Percentiles rank a stretch among this genome's conserved stretches.
Conservation (phyloP, 2,329 filamentous ascomycete genomes). For the Truncatella angustata region DNA sequence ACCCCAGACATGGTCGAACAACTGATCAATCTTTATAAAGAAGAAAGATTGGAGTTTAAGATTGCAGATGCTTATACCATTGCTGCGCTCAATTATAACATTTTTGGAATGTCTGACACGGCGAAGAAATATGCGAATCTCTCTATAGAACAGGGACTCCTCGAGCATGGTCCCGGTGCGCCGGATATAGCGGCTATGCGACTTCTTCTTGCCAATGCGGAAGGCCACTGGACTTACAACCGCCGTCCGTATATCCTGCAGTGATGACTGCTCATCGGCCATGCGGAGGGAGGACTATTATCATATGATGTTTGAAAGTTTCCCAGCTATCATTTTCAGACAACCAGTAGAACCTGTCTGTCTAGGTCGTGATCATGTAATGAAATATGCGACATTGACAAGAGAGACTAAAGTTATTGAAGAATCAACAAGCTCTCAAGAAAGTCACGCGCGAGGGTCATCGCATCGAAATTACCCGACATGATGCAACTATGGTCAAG, state of each 20-base stretch:
- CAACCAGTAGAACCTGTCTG: too few relatives aligned
- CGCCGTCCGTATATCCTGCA: not conserved
- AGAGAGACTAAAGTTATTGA: too few relatives aligned
- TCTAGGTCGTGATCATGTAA: too few relatives aligned
- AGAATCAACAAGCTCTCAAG: too few relatives aligned
- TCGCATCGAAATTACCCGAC: too few relatives aligned
- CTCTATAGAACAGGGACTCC: constrained; percentile 29
- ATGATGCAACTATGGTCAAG: too few relatives aligned
- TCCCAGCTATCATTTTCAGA: too few relatives aligned
- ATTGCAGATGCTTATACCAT: constrained; percentile 36
- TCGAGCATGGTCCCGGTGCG: constrained; percentile 34
- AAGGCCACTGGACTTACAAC: constrained; percentile 25
- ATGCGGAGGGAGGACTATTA: too few relatives aligned
- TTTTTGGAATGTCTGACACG: constrained; percentile 24
- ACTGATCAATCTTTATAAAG: constrained; percentile 30
- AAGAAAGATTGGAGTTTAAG: constrained; percentile 35
- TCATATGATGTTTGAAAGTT: too few relatives aligned
- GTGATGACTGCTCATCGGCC: too few relatives aligned
- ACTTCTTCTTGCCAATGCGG: constrained; percentile 26
- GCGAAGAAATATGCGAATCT: constrained; percentile 31
- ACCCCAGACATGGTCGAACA: constrained; percentile 27
- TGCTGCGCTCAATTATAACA: constrained; percentile 36
- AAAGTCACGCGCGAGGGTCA: too few relatives aligned
- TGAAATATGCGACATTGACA: too few relatives aligned
- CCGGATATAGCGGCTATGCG: constrained; percentile 31